Conservation (phyloP, 768 basidiomycete species). For the Exsudoporus frostii region DNA sequence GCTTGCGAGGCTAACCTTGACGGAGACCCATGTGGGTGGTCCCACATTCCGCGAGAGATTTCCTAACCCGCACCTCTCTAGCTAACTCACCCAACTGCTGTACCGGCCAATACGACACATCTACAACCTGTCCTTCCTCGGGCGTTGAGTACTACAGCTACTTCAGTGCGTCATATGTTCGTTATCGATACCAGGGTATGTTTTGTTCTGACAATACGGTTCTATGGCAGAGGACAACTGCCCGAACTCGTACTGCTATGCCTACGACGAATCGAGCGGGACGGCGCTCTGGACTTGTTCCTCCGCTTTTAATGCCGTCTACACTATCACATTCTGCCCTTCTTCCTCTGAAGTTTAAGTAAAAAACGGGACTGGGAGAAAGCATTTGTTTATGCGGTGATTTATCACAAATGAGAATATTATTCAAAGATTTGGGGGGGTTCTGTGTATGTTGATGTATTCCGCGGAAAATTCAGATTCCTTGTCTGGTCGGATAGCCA, state of each 20-base stretch:
- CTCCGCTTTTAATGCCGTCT: slow-evolving; percentile 35
- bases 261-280: slow-evolving; percentile 47
- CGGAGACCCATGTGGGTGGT: slow-evolving; percentile 29
- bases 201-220: slow-evolving; percentile 1
- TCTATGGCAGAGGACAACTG: slow-evolving; percentile 36
- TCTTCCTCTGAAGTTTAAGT: slow-evolving; percentile 4
- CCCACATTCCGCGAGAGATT: not conserved
- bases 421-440: not conserved
- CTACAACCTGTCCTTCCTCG: slow-evolving; percentile 54
- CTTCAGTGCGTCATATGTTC: slow-evolving; percentile 38
- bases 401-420: not conserved
- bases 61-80: slow-evolving; percentile 16
- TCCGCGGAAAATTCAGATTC: too few relatives aligned
- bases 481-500: not conserved
- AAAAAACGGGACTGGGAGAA: not conserved
- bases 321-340: slow-evolving; percentile 48
- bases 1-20: slow-evolving; percentile 47
- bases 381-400: not conserved
- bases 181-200: not conserved
- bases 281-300: slow-evolving; percentile 47
- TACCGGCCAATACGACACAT: slow-evolving; percentile 50
- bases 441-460: not conserved
- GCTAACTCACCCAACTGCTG: slow-evolving; percentile 66
- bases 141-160: slow-evolving; percentile 41
- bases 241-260: slow-evolving; percentile 49